A percentile compares a stretch with the other conserved stretches of the same genome.
Evolutionary conservation across 2,329 filamentous ascomycete genomes (phyloP).

Genomic region (Aspergillus ibericus): DNA sequence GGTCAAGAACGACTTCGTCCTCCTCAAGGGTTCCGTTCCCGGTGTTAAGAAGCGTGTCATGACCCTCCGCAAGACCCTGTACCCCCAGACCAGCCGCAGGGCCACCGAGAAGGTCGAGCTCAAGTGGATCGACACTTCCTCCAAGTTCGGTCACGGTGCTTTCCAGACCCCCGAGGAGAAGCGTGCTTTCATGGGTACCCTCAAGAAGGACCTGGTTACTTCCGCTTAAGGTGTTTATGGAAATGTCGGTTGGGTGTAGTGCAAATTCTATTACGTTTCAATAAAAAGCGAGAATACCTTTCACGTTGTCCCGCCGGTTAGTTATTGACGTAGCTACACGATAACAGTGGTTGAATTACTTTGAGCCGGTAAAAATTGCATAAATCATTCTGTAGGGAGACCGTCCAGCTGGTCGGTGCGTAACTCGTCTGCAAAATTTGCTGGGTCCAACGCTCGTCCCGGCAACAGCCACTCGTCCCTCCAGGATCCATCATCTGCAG

Average conservation of each 20-base stretch:
- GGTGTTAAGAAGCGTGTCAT: constrained; percentile 99
- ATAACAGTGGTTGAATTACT: not conserved
- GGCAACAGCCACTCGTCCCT: not conserved
- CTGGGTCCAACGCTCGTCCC: too few species aligned
- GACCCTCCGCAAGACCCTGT: constrained; percentile 99
- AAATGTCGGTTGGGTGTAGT: constrained; percentile 36
- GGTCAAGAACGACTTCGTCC: constrained; percentile 98
- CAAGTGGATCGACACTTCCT: constrained; percentile 99
- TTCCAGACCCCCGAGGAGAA: constrained; percentile 99
- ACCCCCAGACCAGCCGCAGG: constrained; percentile 90
- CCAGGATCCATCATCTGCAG: not conserved
- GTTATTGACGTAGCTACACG: constrained; percentile 8
- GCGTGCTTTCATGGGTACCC: constrained; percentile 93
- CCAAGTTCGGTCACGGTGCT: constrained; percentile 99
- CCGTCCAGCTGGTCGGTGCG: not conserved
- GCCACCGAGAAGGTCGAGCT: constrained; percentile 98
- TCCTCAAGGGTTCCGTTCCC: constrained; percentile 96
- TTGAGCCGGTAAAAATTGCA: not conserved
- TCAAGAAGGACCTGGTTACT: constrained; percentile 92
- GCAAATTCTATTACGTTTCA: constrained; percentile 40
- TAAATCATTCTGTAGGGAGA: not conserved
- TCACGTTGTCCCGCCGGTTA: constrained; percentile 15
- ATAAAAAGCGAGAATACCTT: constrained; percentile 44
- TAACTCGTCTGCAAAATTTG: not conserved
- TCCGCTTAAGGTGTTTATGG: constrained; percentile 52